Conservation (phyloP, 139 green algal species). For the Auxenochlorella pyrenoidosa region DNA sequence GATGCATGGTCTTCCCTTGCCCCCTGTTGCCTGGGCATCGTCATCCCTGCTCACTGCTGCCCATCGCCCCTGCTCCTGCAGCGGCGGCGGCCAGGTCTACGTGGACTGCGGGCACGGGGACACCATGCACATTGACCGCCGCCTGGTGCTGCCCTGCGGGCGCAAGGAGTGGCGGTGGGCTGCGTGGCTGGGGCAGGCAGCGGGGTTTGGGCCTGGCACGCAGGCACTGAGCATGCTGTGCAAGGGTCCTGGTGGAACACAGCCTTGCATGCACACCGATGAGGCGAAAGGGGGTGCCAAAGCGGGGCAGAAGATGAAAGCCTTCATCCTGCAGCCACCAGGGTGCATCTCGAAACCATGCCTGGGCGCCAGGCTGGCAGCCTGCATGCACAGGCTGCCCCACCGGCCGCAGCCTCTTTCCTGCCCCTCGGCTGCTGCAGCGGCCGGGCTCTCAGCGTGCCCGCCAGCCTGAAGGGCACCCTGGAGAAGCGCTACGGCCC, state of each 20-base stretch:
- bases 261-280: too few species aligned
- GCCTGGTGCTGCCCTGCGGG: slow-evolving; percentile 46
- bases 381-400: neutral
- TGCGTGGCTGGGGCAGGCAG: neutral
- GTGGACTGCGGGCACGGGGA: slow-evolving; percentile 53
- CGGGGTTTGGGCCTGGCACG: too few species aligned
- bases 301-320: too few species aligned
- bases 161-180: slow-evolving; percentile 40
- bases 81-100: neutral
- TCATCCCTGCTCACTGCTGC: neutral
- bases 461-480: slow-evolving; percentile 42
- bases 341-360: too few species aligned
- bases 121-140: slow-evolving; percentile 31
- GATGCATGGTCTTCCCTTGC: too few species aligned
- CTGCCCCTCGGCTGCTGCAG: neutral
- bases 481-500: slow-evolving; percentile 49
- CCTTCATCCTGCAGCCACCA: too few species aligned
- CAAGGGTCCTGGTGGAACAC: too few species aligned
- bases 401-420: too few species aligned
- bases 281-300: too few species aligned
- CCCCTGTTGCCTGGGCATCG: too few species aligned
- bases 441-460: slow-evolving; percentile 32
- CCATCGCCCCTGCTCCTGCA: neutral
- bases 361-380: too few species aligned
- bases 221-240: too few species aligned